phyloP scores from a whole-genome alignment of 371 early-diverging fungal genomes.

The Apophysomyces elegans region DNA sequence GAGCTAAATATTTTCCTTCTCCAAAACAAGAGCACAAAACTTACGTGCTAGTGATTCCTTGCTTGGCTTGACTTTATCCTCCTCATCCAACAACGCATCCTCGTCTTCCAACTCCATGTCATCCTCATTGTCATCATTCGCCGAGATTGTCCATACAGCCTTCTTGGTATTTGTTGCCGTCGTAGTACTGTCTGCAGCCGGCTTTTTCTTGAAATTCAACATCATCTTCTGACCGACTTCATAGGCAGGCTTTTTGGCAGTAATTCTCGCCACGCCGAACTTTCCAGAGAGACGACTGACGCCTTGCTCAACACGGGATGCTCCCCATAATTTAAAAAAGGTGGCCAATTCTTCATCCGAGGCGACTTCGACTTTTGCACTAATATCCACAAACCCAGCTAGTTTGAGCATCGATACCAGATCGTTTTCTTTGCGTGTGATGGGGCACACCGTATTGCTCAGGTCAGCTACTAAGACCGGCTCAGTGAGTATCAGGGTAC shows the following conservation, averaged over 20 bases:
- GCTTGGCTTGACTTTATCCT: conserved; percentile 79
- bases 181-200: conserved; percentile 54
- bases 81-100: conserved; percentile 86
- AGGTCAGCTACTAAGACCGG: conserved; percentile 39
- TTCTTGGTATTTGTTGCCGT: conserved; percentile 27
- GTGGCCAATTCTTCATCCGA: conserved; percentile 51
- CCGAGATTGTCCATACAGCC: conserved; percentile 34
- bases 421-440: conserved; percentile 46
- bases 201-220: conserved; percentile 38
- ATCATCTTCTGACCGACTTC: conserved; percentile 74
- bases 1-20: not conserved
- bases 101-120: conserved; percentile 87
- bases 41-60: conserved; percentile 65
- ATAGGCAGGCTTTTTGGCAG: conserved; percentile 84
- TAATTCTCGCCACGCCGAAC: conserved; percentile 47
- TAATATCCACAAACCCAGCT: conserved; percentile 52
- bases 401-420: conserved; percentile 49
- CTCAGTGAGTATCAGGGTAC: conserved; percentile 39
- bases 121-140: conserved; percentile 46
- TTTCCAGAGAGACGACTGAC: conserved; percentile 54
- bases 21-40: conserved; percentile 10
- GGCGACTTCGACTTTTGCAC: conserved; percentile 21
- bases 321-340: conserved; percentile 47
- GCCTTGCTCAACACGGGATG: conserved; percentile 44
- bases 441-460: conserved; percentile 40